A percentile compares a stretch with the other conserved stretches of the same genome.
Conservation (phyloP, 2,329 filamentous ascomycete species). For the Elsinoe necatrix region DNA sequence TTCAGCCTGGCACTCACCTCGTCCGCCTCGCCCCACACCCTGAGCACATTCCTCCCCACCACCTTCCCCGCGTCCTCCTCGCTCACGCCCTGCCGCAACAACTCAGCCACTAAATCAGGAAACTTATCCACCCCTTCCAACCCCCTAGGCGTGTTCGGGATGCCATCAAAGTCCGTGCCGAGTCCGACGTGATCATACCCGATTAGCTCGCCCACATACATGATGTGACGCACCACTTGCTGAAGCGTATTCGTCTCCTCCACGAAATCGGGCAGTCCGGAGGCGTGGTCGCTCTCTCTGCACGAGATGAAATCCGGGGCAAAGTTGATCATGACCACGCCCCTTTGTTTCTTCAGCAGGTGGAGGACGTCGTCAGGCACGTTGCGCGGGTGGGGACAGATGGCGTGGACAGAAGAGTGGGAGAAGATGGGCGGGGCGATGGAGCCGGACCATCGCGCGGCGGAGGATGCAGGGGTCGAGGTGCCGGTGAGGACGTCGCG, state of each 20-base stretch:
- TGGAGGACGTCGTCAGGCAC: slow-evolving; percentile 76
- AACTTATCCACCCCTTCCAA: slow-evolving; percentile 81
- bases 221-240: slow-evolving; percentile 72
- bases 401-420: slow-evolving; percentile 69
- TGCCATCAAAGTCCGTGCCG: slow-evolving; percentile 85
- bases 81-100: slow-evolving; percentile 64
- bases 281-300: slow-evolving; percentile 41
- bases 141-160: slow-evolving; percentile 56
- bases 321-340: slow-evolving; percentile 89
- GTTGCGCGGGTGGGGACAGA: slow-evolving; percentile 86
- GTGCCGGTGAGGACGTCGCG: slow-evolving; percentile 55
- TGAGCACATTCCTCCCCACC: slow-evolving; percentile 69
- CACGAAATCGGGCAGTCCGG: slow-evolving; percentile 60
- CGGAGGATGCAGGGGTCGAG: slow-evolving; percentile 39
- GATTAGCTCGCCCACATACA: slow-evolving; percentile 71
- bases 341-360: slow-evolving; percentile 63
- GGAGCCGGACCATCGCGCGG: slow-evolving; percentile 60
- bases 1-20: slow-evolving; percentile 60
- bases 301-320: slow-evolving; percentile 76
- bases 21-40: slow-evolving; percentile 78
- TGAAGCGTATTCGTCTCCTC: slow-evolving; percentile 62
- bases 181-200: slow-evolving; percentile 83
- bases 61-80: slow-evolving; percentile 67
- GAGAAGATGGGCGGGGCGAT: slow-evolving; percentile 79
- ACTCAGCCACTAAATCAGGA: slow-evolving; percentile 65